phyloP scores from a whole-genome alignment of 176 grass and related monocot species.

The Lolium multiflorum region DNA sequence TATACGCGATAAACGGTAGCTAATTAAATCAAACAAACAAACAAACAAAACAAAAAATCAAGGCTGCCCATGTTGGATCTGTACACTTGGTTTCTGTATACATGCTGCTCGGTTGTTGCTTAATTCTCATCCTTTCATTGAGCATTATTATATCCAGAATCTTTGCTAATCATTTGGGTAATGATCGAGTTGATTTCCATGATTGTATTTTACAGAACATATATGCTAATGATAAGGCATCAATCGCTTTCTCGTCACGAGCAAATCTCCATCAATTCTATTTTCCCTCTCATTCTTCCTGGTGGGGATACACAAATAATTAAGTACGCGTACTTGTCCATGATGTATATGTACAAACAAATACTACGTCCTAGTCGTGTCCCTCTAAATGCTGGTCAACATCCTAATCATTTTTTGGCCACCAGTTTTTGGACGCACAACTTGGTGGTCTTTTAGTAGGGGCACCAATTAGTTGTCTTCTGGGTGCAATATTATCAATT shows the following conservation, averaged over 20 bases:
- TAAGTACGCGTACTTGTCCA: too few relatives aligned
- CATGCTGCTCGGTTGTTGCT: conserved; percentile 26
- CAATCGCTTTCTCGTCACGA: not conserved
- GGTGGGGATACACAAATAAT: too few relatives aligned
- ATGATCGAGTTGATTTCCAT: not conserved
- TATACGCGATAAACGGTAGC: not conserved
- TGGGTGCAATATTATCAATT: not conserved
- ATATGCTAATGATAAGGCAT: not conserved
- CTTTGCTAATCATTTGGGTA: not conserved
- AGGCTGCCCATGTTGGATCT: not conserved
- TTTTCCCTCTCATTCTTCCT: not conserved
- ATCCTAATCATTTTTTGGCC: too few relatives aligned
- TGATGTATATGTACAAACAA: too few relatives aligned
- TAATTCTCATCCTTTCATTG: not conserved
- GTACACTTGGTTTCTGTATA: not conserved
- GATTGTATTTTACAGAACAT: not conserved
- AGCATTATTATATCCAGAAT: not conserved
- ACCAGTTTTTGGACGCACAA: conserved; percentile 24
- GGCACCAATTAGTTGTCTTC: not conserved
- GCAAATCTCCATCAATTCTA: not conserved
- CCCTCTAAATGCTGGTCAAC: too few relatives aligned
- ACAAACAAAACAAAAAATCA: too few relatives aligned
- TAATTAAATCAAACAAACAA: too few relatives aligned
- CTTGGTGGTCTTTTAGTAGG: conserved; percentile 30
- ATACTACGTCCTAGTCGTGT: too few relatives aligned